Percentiles rank a stretch among this genome's conserved stretches.
Evolutionary conservation across 345 rosid genomes (phyloP).

Genomic region (Kernera saxatilis): DNA sequence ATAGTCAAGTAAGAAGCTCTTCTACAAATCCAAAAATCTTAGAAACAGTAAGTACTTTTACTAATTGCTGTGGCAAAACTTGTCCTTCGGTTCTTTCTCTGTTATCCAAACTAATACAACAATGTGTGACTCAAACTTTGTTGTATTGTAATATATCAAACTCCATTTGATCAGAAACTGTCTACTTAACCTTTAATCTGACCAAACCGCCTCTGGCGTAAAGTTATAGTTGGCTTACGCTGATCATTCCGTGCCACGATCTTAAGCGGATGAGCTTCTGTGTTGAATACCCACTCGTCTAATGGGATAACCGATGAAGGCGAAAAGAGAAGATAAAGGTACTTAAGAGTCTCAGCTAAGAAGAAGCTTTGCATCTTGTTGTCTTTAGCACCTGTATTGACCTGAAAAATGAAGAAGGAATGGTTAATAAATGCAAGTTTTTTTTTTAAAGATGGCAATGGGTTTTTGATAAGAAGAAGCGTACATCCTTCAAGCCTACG

Average conservation of each 20-base stretch:
- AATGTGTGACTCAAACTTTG: conserved; percentile 17
- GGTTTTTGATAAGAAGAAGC: not conserved
- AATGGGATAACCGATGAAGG: conserved; percentile 72
- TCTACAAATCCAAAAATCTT: not conserved
- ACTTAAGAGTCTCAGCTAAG: conserved; percentile 91
- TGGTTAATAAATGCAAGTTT: not conserved
- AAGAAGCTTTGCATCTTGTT: conserved; percentile 98
- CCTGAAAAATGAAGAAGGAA: conserved; percentile 39
- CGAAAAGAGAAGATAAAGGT: conserved; percentile 85
- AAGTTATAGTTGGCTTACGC: conserved; percentile 15
- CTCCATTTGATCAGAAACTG: conserved; percentile 10
- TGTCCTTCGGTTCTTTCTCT: not conserved
- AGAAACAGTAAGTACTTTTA: not conserved
- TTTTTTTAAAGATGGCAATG: not conserved
- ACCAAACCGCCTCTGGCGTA: conserved; percentile 35
- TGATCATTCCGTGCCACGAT: conserved; percentile 49
- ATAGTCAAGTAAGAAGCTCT: not conserved
- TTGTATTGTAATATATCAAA: conserved; percentile 4
- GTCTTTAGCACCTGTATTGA: conserved; percentile 75
- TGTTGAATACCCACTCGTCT: conserved; percentile 99
- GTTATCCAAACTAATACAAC: conserved; percentile 11
- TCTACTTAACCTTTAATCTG: conserved; percentile 22
- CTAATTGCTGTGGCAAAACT: conserved; percentile 18
- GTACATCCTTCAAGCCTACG: conserved; percentile 95
- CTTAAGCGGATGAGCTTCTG: conserved; percentile 89